A percentile compares a stretch with the other conserved stretches of the same genome.
These are phyloP conservation scores for Tolypocladium pustulatum DNA, from an alignment of 2,329 filamentous ascomycete genomes.

Conservation along the genomic window DNA sequence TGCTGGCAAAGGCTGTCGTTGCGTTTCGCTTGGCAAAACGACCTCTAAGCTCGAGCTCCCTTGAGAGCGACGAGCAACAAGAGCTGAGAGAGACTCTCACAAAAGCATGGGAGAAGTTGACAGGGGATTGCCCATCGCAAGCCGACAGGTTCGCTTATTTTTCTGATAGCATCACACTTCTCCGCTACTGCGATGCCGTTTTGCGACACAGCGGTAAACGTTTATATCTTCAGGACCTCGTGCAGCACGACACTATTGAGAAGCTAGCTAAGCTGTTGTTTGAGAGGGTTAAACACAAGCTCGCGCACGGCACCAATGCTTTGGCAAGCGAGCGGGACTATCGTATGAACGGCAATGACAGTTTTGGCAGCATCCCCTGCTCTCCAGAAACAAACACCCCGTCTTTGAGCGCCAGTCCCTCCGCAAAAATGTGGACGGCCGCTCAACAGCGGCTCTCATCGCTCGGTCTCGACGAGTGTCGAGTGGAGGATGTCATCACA, in stretches of 20 bases:
- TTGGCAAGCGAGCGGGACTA: no score
- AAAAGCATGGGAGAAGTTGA: slow-evolving; percentile 18
- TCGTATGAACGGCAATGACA: no score
- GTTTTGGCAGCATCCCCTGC: neutral
- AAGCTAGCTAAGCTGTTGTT: slow-evolving; percentile 18
- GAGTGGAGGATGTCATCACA: slow-evolving; percentile 18
- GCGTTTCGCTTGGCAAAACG: slow-evolving; percentile 1
- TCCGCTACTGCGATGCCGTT: slow-evolving; percentile 25
- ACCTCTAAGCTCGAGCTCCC: neutral
- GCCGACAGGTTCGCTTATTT: slow-evolving; percentile 16
- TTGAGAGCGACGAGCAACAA: neutral
- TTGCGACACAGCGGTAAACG: slow-evolving; percentile 14
- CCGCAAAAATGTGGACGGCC: neutral
- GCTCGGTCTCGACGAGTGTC: slow-evolving; percentile 9
- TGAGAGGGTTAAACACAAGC: neutral
- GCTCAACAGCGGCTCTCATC: slow-evolving; percentile 3
- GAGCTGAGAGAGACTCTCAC: slow-evolving; percentile 10
- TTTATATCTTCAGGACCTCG: slow-evolving; percentile 24
- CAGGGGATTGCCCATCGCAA: slow-evolving; percentile 13
- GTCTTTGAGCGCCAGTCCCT: neutral
- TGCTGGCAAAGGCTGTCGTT: slow-evolving; percentile 17
- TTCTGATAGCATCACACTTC: slow-evolving; percentile 25
- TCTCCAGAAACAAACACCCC: neutral
- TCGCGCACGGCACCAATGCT: neutral
- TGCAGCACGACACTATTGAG: slow-evolving; percentile 17